Percentiles rank a stretch among this genome's conserved stretches.
Evolutionary conservation across 2,329 filamentous ascomycete genomes (phyloP).

Genomic region (Dothiorella sarmentorum): DNA sequence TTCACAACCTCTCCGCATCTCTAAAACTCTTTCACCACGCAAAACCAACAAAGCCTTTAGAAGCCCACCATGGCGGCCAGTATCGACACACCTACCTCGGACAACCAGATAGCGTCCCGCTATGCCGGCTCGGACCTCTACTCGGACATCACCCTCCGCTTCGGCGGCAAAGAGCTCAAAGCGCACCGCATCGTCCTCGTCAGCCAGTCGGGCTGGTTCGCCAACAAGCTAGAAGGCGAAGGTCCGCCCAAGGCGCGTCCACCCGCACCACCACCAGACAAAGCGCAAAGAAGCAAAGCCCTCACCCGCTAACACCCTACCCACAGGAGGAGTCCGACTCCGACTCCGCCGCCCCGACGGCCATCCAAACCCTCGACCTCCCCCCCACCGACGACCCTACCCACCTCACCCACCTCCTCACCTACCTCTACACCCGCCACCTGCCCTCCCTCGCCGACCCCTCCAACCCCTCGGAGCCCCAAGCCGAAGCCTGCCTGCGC

Average conservation of each 20-base stretch:
- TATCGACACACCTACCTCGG: not conserved
- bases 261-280: no score
- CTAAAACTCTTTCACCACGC: no score
- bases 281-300: no score
- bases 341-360: not conserved
- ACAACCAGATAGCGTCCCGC: not conserved
- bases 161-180: not conserved
- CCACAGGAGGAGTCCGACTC: no score
- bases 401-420: not conserved
- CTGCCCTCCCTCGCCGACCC: not conserved
- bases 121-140: not conserved
- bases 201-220: slow-evolving; percentile 5
- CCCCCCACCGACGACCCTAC: not conserved
- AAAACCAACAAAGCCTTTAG: no score
- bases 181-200: slow-evolving; percentile 12
- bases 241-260: not conserved
- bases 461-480: not conserved
- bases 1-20: no score
- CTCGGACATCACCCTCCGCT: not conserved
- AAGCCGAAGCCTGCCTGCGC: not conserved
- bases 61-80: not conserved
- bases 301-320: not conserved
- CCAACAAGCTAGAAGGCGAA: not conserved
- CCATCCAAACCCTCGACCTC: not conserved
- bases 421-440: not conserved